A percentile compares a stretch with the other conserved stretches of the same genome.
Evolutionary conservation across 116 monocot genomes (phyloP).

Genomic region (Phalaenopsis hybrid): DNA sequence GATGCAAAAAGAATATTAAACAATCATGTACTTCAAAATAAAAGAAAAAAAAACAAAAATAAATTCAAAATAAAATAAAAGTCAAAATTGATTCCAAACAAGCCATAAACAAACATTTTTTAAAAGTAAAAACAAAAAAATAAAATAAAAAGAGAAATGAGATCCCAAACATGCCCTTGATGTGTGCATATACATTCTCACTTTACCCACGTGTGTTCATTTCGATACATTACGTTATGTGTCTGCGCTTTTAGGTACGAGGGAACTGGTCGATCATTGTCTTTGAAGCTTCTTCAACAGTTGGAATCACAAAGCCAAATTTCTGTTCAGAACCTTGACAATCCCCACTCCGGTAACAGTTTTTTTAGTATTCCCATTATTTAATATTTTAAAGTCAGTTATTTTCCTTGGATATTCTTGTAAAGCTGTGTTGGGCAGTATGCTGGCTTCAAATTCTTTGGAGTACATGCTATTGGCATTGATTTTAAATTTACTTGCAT

Average conservation of each 20-base stretch:
- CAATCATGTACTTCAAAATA: no score
- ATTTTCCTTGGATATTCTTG: neutral
- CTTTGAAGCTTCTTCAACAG: conserved; percentile 80
- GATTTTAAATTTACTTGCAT: neutral
- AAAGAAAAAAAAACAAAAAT: no score
- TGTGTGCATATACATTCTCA: conserved; percentile 5
- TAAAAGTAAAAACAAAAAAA: no score
- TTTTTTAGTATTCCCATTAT: no score
- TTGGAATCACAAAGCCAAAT: conserved; percentile 71
- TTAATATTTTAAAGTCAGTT: neutral
- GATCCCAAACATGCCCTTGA: neutral
- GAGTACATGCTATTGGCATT: neutral
- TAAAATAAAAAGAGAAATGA: no score
- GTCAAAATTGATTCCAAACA: no score
- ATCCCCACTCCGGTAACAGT: conserved; percentile 46
- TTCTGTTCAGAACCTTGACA: conserved; percentile 27
- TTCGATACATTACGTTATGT: neutral
- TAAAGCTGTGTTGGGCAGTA: neutral
- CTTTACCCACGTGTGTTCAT: neutral
- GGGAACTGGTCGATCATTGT: conserved; percentile 94
- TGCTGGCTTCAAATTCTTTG: conserved; percentile 3
- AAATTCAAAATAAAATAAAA: no score
- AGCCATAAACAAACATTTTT: no score
- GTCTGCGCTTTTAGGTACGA: conserved; percentile 52
- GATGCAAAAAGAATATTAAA: no score